phyloP scores from a whole-genome alignment of 106 monocot genomes.

The Xerophyta viscosa region DNA sequence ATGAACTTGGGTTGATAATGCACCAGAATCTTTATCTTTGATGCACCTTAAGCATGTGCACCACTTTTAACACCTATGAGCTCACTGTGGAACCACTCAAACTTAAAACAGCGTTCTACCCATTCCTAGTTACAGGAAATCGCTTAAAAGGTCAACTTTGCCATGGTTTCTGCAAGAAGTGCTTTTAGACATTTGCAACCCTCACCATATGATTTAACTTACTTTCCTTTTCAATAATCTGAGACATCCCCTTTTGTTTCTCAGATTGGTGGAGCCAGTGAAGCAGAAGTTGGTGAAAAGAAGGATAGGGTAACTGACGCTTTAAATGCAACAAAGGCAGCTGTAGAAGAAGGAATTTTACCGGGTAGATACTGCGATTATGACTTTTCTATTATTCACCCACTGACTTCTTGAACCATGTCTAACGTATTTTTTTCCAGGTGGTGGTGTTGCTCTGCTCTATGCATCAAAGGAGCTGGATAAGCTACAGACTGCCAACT shows the following conservation, averaged over 20 bases:
- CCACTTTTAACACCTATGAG: too few relatives aligned
- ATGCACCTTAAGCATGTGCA: too few relatives aligned
- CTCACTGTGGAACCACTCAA: too few relatives aligned
- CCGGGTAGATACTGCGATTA: conserved; percentile 24
- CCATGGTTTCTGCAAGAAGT: too few relatives aligned
- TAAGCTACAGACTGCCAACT: conserved; percentile 61
- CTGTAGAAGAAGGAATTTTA: conserved; percentile 74
- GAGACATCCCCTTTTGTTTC: neutral
- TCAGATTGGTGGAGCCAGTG: conserved; percentile 73
- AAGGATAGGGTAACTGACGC: conserved; percentile 77
- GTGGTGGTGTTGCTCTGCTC: conserved; percentile 66
- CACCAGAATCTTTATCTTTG: too few relatives aligned
- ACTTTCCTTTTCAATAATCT: too few relatives aligned
- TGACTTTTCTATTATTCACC: neutral
- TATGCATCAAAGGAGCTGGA: conserved; percentile 58
- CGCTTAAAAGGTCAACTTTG: too few relatives aligned
- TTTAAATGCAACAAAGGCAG: conserved; percentile 70
- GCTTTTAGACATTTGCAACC: too few relatives aligned
- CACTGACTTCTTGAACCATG: neutral
- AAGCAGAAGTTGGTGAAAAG: conserved; percentile 71
- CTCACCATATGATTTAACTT: too few relatives aligned
- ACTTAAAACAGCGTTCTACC: too few relatives aligned
- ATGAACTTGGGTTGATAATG: too few relatives aligned
- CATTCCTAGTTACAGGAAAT: too few relatives aligned
- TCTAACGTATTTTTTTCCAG: conserved; percentile 6